Evolutionary conservation across 805 yeast genomes (phyloP).

Genomic region (Candida ortonii): DNA sequence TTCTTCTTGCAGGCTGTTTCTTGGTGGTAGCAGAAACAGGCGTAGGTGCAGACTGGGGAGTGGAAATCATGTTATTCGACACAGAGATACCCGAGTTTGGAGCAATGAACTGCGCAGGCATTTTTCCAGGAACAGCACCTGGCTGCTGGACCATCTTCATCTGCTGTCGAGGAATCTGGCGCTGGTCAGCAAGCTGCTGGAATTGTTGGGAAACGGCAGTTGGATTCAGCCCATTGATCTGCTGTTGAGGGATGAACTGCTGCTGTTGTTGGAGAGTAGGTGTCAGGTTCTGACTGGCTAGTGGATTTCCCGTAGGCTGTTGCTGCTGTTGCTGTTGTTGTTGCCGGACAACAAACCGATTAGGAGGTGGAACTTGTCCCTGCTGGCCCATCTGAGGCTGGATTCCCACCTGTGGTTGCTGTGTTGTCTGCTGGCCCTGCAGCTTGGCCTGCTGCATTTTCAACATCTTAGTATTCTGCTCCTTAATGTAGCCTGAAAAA

Average conservation of each 20-base stretch:
- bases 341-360: constrained; percentile 19
- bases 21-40: constrained; percentile 17
- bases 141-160: constrained; percentile 15
- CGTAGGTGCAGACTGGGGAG: constrained; percentile 14
- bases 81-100: constrained; percentile 9
- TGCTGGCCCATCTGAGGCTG: constrained; percentile 18
- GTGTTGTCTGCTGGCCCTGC: constrained; percentile 19
- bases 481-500: constrained; percentile 72
- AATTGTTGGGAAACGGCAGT: constrained; percentile 25
- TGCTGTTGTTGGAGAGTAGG: constrained; percentile 12
- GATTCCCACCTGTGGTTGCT: constrained; percentile 7
- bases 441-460: constrained; percentile 25
- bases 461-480: constrained; percentile 37
- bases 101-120: constrained; percentile 18
- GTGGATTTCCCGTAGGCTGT: constrained; percentile 4
- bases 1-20: constrained; percentile 25
- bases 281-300: constrained; percentile 13
- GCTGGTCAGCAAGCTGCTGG: constrained; percentile 25
- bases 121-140: constrained; percentile 7
- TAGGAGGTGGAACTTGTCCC: constrained; percentile 18
- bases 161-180: constrained; percentile 18
- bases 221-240: constrained; percentile 12
- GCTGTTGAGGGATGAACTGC: constrained; percentile 14
- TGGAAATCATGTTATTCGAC: constrained; percentile 7
- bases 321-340: constrained; percentile 14